Percentiles rank a stretch among this genome's conserved stretches.
Evolutionary conservation across 495 filamentous ascomycete species (phyloP).

Genomic region (Jackrogersella minutella): DNA sequence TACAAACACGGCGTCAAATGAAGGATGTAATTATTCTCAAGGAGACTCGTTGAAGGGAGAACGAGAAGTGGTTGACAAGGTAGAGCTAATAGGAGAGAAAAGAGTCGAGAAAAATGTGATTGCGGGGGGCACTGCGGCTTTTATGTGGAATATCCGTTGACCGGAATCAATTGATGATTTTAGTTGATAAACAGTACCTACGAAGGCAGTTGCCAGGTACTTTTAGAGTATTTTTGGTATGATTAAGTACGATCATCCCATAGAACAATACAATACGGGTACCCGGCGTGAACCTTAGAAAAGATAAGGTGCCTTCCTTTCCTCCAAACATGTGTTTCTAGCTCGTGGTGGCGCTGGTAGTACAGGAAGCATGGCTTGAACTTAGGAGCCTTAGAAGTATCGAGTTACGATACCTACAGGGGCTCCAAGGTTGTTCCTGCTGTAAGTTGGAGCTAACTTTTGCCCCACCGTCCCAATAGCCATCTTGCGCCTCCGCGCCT

Average conservation of each 20-base stretch:
- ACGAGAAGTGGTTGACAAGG: neutral
- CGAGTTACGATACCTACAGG: conserved; percentile 4
- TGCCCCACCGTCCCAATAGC: conserved; percentile 16
- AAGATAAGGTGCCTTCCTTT: conserved; percentile 13
- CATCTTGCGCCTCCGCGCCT: neutral
- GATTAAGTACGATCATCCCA: neutral
- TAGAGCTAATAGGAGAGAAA: conserved; percentile 7
- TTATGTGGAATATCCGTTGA: conserved; percentile 37
- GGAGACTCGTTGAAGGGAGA: conserved; percentile 10
- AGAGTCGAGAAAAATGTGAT: conserved; percentile 6
- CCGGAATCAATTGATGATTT: conserved; percentile 16
- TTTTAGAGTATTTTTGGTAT: neutral
- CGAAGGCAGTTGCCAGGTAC: too few species aligned
- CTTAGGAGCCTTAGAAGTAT: neutral
- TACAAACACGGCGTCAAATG: conserved; percentile 17
- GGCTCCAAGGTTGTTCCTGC: conserved; percentile 1
- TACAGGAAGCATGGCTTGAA: neutral
- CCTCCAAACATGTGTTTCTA: conserved; percentile 12
- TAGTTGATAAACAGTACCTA: conserved; percentile 5
- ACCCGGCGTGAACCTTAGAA: too few species aligned
- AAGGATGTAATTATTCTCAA: neutral
- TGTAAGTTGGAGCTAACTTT: conserved; percentile 19
- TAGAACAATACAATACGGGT: neutral
- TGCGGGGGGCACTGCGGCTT: conserved; percentile 41
- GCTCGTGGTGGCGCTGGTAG: conserved; percentile 7